Evolutionary conservation across 495 filamentous ascomycete genomes (phyloP).

Genomic region (Aspergillus ostianus): DNA sequence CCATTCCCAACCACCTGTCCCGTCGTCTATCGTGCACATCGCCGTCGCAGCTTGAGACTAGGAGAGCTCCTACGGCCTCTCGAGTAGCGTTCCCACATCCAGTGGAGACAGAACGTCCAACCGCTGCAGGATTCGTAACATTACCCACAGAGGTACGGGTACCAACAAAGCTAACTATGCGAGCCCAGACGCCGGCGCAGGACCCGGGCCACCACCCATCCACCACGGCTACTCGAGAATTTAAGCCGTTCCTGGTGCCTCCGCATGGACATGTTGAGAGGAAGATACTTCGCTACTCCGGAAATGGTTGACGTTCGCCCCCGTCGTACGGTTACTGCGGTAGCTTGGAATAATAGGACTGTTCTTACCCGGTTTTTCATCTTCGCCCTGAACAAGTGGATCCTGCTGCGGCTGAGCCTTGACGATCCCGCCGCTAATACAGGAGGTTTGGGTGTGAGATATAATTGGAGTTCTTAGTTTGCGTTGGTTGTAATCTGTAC

Average conservation of each 20-base stretch:
- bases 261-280: not conserved
- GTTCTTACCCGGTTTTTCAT: not conserved
- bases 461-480: not conserved
- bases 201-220: not conserved
- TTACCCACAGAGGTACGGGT: not conserved
- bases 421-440: conserved; percentile 15
- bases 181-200: not conserved
- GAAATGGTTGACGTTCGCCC: not conserved
- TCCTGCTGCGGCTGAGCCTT: conserved; percentile 14
- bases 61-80: not conserved
- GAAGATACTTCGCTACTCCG: not conserved
- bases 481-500: not conserved
- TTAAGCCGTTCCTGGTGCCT: conserved; percentile 5
- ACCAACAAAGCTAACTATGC: not conserved
- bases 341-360: not conserved
- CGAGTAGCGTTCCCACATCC: not conserved
- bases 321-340: not conserved
- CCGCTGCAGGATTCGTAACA: not conserved
- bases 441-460: not conserved
- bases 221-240: not conserved
- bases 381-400: not conserved
- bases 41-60: not conserved
- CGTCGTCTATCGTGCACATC: not conserved
- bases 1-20: not conserved
- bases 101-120: not conserved